These are phyloP conservation scores for Euphorbia corollata DNA, from an alignment of 441 rosid species.

Conservation along the genomic window DNA sequence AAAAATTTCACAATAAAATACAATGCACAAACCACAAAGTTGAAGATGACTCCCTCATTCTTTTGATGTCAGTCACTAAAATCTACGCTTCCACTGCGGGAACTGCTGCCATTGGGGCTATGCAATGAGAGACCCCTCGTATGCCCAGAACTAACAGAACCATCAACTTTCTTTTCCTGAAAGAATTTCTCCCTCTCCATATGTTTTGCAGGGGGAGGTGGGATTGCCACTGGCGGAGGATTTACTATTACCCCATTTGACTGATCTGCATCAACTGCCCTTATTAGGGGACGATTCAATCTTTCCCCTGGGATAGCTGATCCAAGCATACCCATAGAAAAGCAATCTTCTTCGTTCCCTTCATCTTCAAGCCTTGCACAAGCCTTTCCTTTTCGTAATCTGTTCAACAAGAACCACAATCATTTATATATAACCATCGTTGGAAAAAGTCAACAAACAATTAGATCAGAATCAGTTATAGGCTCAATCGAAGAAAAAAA, in stretches of 20 bases:
- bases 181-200: conserved; percentile 82
- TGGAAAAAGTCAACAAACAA: not conserved
- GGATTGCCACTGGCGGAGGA: conserved; percentile 51
- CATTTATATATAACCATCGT: not conserved
- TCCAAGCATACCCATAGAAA: conserved; percentile 42
- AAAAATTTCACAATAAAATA: conserved; percentile 8
- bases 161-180: conserved; percentile 71
- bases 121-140: conserved; percentile 75
- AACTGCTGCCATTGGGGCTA: conserved; percentile 80
- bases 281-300: conserved; percentile 81
- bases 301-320: conserved; percentile 47
- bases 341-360: conserved; percentile 29
- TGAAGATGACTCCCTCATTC: not conserved
- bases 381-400: conserved; percentile 87
- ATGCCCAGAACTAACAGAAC: conserved; percentile 49
- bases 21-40: conserved; percentile 6
- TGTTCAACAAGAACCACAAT: conserved; percentile 21
- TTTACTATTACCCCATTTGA: conserved; percentile 32
- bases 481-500: conserved; percentile 3
- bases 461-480: not conserved
- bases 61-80: conserved; percentile 48
- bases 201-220: conserved; percentile 94
- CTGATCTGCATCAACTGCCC: conserved; percentile 45
- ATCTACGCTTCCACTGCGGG: conserved; percentile 73
- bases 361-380: conserved; percentile 83